Percentiles rank a stretch among this genome's conserved stretches.
Evolutionary conservation across 139 green algal species (phyloP).

Genomic region (Coelastrella sp.): DNA sequence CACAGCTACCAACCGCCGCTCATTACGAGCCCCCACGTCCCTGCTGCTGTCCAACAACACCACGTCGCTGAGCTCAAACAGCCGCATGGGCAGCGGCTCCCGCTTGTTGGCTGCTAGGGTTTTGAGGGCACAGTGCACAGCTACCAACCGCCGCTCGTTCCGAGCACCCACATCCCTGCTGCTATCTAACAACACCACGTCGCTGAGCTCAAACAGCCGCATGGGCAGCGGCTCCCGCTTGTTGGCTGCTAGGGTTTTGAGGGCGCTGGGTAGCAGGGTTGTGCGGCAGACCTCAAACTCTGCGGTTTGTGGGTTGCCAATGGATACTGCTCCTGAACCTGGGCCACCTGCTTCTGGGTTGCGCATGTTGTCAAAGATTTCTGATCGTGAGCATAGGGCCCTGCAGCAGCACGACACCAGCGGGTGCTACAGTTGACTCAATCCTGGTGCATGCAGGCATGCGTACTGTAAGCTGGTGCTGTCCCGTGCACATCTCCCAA

Average conservation of each 20-base stretch:
- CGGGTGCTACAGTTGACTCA: too few relatives aligned
- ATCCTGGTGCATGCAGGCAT: too few relatives aligned
- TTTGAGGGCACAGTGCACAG: constrained; percentile 95
- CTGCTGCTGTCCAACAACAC: constrained; percentile 70
- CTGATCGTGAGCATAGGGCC: constrained; percentile 89
- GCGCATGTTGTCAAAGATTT: constrained; percentile 91
- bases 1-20: constrained; percentile 91
- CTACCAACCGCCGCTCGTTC: constrained; percentile 93
- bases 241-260: constrained; percentile 98
- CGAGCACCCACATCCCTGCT: constrained; percentile 80
- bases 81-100: constrained; percentile 88
- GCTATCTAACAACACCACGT: constrained; percentile 83
- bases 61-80: constrained; percentile 97
- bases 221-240: constrained; percentile 93
- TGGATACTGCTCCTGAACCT: constrained; percentile 79
- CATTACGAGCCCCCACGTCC: constrained; percentile 91
- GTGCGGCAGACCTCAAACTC: constrained; percentile 93
- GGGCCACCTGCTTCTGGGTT: constrained; percentile 73
- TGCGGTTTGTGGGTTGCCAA: constrained; percentile 95
- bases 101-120: constrained; percentile 96
- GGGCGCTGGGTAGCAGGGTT: constrained; percentile 73
- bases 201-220: constrained; percentile 95
- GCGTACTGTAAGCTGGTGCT: too few relatives aligned
- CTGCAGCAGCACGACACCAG: constrained; percentile 45
- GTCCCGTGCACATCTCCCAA: too few relatives aligned